Evolutionary conservation across 2,329 filamentous ascomycete genomes (phyloP).

Genomic region (Penicillium sclerotiorum): DNA sequence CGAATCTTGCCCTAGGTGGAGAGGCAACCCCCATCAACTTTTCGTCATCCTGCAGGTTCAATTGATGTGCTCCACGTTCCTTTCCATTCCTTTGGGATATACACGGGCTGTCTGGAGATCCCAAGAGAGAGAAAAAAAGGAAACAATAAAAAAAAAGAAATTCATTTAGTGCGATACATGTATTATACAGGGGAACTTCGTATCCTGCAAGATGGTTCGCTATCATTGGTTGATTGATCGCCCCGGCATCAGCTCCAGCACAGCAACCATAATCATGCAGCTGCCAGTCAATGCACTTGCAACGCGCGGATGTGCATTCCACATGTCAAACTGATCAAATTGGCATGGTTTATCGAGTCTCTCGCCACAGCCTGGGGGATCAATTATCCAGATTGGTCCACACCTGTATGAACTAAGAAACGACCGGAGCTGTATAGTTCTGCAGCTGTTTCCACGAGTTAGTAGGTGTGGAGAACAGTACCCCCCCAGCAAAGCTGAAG

Average conservation of each 20-base stretch:
- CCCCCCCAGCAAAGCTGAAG: constrained; percentile 1
- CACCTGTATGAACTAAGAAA: background rate
- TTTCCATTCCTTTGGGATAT: background rate
- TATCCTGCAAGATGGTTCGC: background rate
- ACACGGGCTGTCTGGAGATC: background rate
- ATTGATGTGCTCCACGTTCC: constrained; percentile 15
- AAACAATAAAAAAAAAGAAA: background rate
- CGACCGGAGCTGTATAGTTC: background rate
- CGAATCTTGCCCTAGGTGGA: constrained; percentile 9
- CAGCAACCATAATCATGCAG: constrained; percentile 1
- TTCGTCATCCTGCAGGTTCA: constrained; percentile 13
- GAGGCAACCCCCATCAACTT: constrained; percentile 1
- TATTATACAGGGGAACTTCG: background rate
- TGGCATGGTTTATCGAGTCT: too few species aligned
- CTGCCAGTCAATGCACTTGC: constrained; percentile 7
- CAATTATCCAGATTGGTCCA: background rate
- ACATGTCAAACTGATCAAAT: too few species aligned
- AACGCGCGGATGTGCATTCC: too few species aligned
- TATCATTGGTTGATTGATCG: background rate
- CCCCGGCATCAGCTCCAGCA: too few species aligned
- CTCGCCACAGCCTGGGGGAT: too few species aligned
- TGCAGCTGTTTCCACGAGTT: background rate
- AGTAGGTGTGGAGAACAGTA: background rate
- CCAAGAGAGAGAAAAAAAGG: background rate
- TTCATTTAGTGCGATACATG: background rate